Base-by-base conservation (phyloP, 306 rosid species). In the Acmispon strigosus region DNA sequence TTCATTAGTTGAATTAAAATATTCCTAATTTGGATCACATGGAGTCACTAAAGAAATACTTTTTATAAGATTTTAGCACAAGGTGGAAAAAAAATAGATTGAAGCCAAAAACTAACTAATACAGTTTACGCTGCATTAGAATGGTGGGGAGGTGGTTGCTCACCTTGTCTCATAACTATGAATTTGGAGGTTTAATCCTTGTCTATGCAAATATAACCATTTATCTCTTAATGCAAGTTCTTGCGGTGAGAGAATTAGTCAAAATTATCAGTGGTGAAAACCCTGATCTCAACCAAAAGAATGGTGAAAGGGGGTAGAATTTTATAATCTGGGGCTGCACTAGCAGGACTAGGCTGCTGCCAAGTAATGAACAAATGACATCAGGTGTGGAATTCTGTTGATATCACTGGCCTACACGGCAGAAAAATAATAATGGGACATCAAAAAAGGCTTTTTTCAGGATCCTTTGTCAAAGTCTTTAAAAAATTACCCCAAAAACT, bases 21-120 rank as follows among this genome's bases (percentile, higher is more conserved):
- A 66, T 73, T 24, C 27, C 60, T 42, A 65, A 39, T 58, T 73
- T 78, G 0, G 3, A 73, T 73, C 79, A 79, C 79, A 66, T 52
- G 75, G 75, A 48, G 44, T 47, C 32, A 37, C 69, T 48, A 4
- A 36, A 29, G 4, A 24, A 55, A 64, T 34, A 19, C 11, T 10
- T 42, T 5, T 32, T 32, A 32, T 32, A 5, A 32, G 37, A 4
- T 32, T 37, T 64, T 65, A 18, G 59, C 52, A 51, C 51, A 39
- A 3, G 55, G 5, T 22, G 42, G 20, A 15, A 58, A 72, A 53
- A 37, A 14, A 10, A 15, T 7, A 8, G 34, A 62, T 37, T 18
- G 49, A 64, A 69, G 34, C 10, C 62, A 45, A 62, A 76, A 64
- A n/a, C 44, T 37, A 14, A n/a, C 11, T 12, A 63, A 45, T 17